A percentile compares a stretch with the other conserved stretches of the same genome.
These are phyloP conservation scores for Lachancea waltii DNA, from an alignment of 805 yeast species.

Conservation along the genomic window DNA sequence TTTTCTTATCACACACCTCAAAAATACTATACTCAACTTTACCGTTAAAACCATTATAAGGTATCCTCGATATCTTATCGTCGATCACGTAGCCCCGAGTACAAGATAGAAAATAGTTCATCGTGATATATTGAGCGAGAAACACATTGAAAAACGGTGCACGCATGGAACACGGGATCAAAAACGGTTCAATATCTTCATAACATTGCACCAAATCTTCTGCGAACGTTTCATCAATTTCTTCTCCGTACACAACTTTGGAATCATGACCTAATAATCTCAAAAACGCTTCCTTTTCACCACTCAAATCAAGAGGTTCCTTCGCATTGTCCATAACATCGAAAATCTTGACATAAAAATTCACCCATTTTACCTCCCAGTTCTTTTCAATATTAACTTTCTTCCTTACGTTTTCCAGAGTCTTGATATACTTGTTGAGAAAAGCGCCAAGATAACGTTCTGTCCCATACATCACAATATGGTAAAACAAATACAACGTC, in stretches of 20 bases:
- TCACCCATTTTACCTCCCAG: conserved; percentile 21
- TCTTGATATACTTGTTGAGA: conserved; percentile 16
- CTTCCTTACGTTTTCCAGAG: conserved; percentile 16
- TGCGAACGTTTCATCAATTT: neutral
- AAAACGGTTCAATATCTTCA: neutral
- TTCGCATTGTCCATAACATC: conserved; percentile 11
- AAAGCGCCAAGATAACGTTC: conserved; percentile 12
- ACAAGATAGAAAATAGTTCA: conserved; percentile 11
- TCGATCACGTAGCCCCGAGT: conserved; percentile 6
- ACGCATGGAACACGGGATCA: neutral
- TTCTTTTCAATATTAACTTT: conserved; percentile 20
- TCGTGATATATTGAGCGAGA: conserved; percentile 12
- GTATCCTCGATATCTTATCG: neutral
- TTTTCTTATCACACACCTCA: neutral
- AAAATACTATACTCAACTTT: neutral
- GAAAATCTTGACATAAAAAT: conserved; percentile 17
- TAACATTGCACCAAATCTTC: neutral
- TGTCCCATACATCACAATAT: conserved; percentile 11
- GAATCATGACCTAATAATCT: conserved; percentile 1
- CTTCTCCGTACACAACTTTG: neutral
- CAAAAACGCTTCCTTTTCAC: conserved; percentile 3
- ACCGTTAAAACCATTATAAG: conserved; percentile 13
- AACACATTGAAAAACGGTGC: conserved; percentile 11
- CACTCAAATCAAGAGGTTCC: neutral
- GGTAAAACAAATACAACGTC: conserved; percentile 14